These are phyloP conservation scores for Suhomyces wounanorum DNA, from an alignment of 1,139 yeast species.

Conservation along the genomic window DNA sequence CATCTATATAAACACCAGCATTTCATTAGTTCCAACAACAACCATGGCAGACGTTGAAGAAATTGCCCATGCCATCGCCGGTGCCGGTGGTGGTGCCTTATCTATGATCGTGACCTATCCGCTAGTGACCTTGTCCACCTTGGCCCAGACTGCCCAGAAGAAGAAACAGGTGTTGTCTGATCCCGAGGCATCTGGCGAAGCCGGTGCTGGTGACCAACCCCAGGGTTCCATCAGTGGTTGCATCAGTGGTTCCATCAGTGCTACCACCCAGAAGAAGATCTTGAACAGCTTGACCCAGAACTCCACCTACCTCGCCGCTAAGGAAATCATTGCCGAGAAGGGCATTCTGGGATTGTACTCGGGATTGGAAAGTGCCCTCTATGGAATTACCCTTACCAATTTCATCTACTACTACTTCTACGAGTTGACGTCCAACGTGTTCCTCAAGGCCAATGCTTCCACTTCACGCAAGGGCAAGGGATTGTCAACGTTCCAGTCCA, in stretches of 20 bases:
- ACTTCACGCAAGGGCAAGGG: constrained; percentile 36
- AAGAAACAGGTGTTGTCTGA: constrained; percentile 29
- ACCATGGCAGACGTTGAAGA: constrained; percentile 48
- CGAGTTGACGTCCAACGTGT: constrained; percentile 63
- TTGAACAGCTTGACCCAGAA: constrained; percentile 23
- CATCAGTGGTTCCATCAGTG: constrained; percentile 16
- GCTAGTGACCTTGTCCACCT: constrained; percentile 76
- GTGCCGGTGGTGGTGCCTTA: constrained; percentile 91
- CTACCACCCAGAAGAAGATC: constrained; percentile 23
- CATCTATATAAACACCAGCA: neutral
- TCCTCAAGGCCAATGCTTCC: constrained; percentile 41
- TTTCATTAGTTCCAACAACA: neutral
- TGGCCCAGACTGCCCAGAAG: constrained; percentile 70
- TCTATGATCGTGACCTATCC: constrained; percentile 88
- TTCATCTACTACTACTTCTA: constrained; percentile 90
- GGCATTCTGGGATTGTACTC: constrained; percentile 77
- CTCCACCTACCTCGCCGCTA: constrained; percentile 36
- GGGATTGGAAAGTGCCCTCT: constrained; percentile 85
- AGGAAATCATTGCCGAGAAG: constrained; percentile 57
- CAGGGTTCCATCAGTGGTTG: constrained; percentile 15
- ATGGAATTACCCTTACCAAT: constrained; percentile 84
- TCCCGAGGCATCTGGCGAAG: constrained; percentile 16
- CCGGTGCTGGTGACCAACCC: constrained; percentile 1
- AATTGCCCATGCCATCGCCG: constrained; percentile 84
- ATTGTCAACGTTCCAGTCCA: constrained; percentile 68